phyloP scores from a whole-genome alignment of 2,329 filamentous ascomycete genomes.

The Cladophialophora carrionii region DNA sequence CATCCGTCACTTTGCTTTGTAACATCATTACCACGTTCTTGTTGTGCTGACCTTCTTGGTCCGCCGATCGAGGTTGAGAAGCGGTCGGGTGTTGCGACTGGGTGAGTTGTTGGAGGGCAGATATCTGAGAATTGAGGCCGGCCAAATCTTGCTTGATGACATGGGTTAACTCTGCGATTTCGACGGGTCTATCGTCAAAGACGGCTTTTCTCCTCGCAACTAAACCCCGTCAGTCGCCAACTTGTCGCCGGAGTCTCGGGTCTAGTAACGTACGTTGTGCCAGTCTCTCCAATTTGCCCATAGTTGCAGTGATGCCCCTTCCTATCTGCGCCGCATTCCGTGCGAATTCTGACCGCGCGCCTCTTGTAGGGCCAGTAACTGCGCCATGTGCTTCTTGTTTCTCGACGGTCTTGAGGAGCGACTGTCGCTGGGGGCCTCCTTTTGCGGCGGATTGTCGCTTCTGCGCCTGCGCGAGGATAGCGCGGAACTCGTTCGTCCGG shows the following conservation, averaged over 20 bases:
- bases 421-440: constrained; percentile 76
- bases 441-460: constrained; percentile 76
- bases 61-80: constrained; percentile 50
- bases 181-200: constrained; percentile 93
- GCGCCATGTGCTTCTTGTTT: constrained; percentile 62
- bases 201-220: constrained; percentile 95
- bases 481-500: constrained; percentile 91
- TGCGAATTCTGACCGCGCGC: constrained; percentile 86
- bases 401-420: constrained; percentile 74
- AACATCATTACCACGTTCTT: constrained; percentile 68
- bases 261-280: constrained; percentile 68
- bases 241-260: background rate
- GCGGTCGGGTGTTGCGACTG: constrained; percentile 72
- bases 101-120: constrained; percentile 75
- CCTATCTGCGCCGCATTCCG: constrained; percentile 89
- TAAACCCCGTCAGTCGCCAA: constrained; percentile 42
- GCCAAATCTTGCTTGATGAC: constrained; percentile 98
- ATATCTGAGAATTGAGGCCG: constrained; percentile 82
- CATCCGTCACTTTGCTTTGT: constrained; percentile 64
- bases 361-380: constrained; percentile 52
- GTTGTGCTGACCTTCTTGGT: constrained; percentile 94
- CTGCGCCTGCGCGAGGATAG: constrained; percentile 84
- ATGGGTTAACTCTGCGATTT: constrained; percentile 95
- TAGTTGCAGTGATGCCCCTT: constrained; percentile 85
- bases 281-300: constrained; percentile 91